phyloP scores from a whole-genome alignment of 2,329 filamentous ascomycete species.

The Chlorencoelia australis region DNA sequence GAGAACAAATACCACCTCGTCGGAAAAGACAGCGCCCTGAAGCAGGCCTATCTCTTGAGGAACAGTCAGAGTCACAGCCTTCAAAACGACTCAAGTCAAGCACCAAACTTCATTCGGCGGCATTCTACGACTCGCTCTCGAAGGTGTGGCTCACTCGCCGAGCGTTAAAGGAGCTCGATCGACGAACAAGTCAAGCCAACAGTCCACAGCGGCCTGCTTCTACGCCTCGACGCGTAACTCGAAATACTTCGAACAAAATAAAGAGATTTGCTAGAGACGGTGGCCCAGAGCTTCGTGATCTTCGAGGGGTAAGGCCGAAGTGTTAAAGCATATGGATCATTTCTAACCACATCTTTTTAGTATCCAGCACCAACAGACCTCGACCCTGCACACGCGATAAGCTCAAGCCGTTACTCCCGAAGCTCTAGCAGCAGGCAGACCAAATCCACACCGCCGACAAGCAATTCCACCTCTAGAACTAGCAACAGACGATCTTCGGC shows the following conservation, averaged over 20 bases:
- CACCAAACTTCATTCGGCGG: slow-evolving; percentile 1
- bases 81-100: neutral
- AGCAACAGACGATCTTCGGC: neutral
- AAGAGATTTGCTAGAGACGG: too few relatives aligned
- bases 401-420: neutral
- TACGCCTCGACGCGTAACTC: slow-evolving; percentile 1
- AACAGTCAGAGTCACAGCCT: neutral
- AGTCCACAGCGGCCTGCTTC: neutral
- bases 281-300: too few relatives aligned
- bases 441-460: neutral
- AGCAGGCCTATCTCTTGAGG: slow-evolving; percentile 1
- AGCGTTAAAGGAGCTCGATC: slow-evolving; percentile 6
- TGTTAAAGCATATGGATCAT: neutral
- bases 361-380: neutral
- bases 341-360: neutral
- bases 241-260: slow-evolving; percentile 4
- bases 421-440: neutral
- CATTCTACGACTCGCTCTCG: slow-evolving; percentile 4
- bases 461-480: neutral
- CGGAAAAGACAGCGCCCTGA: slow-evolving; percentile 1
- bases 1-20: slow-evolving; percentile 3
- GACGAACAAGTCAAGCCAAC: neutral
- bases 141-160: slow-evolving; percentile 4
- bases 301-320: slow-evolving; percentile 3
- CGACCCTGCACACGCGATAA: too few relatives aligned